Evolutionary conservation across 768 basidiomycete species (phyloP), one percentile per base, ranked within the genome.

Genomic region (Mycena amicta): DNA sequence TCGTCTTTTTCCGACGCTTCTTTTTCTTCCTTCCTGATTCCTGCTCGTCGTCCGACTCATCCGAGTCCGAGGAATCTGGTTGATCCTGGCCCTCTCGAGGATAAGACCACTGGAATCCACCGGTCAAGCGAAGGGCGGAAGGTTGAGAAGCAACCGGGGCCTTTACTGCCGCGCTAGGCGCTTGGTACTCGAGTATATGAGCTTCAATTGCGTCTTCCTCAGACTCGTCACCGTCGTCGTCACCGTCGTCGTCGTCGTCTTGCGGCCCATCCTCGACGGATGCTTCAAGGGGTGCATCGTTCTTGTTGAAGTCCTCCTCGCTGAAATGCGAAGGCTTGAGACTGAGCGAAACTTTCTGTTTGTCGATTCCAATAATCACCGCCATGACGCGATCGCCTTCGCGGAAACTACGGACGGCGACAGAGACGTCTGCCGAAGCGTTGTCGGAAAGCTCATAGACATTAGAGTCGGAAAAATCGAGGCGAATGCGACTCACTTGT

Each of bases 311-410:
- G 59, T 89, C 90, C 46, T 87, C 85, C 25, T 84, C 85, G 41
- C 68, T 73, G 70, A 97, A 95, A 71, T 90, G 86, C 26, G 94
- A 96, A 25, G 93, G 91, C 71, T 96, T 98, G 56, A 98, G 77
- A 51, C 92, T 89, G 55, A 99, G 79, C 57, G 93, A 93, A 45
- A 87, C 86, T 66, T 89, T 92, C 57, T 88, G 87, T 26, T 81
- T 79, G 61, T 95, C 88, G 53, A 95, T 79, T 8, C 82, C 82
- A 33, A 89, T 71, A 41, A 99, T 81, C 50, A 88, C 71, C 1
- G 90, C 92, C 71, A 89, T 92, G 59, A 98, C 91, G 37, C 79
- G 81, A 72, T 98, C 94, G 4, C 93, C 94, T 70, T 89, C 88
- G 28, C 87, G 83, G 80, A 98, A 96, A 33, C 84, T 86, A 46